phyloP scores from a whole-genome alignment of 2,329 filamentous ascomycete species.

The Aspergillus niger region DNA sequence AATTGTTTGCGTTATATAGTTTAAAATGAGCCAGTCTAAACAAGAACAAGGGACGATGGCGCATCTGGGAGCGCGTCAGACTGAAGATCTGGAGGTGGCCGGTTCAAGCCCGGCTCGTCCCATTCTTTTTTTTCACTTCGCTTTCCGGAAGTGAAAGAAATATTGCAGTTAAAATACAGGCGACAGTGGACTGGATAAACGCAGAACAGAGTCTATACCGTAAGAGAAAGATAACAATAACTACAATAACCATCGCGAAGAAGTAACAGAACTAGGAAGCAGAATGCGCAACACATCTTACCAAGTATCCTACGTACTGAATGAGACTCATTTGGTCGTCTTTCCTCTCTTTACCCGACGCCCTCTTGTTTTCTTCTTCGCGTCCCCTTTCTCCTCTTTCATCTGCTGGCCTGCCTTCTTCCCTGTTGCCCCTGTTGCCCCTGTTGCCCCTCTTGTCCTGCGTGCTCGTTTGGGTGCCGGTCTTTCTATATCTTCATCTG shows the following conservation, averaged over 20 bases:
- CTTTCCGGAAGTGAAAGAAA: too few relatives aligned
- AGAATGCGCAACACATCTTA: too few relatives aligned
- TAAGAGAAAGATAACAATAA: too few relatives aligned
- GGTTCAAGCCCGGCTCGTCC: conserved; percentile 10
- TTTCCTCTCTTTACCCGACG: not conserved
- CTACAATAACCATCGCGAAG: too few relatives aligned
- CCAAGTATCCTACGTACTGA: too few relatives aligned
- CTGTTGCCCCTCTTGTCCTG: not conserved
- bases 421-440: conserved; percentile 4
- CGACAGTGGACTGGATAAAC: too few relatives aligned
- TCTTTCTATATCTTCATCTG: not conserved
- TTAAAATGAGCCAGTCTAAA: too few relatives aligned
- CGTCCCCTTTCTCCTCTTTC: not conserved
- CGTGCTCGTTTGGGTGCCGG: not conserved
- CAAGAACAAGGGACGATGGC: conserved; percentile 6
- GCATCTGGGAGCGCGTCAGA: conserved; percentile 10
- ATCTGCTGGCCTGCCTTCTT: not conserved
- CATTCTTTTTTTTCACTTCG: not conserved
- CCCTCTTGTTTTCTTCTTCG: not conserved
- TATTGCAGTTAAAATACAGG: too few relatives aligned
- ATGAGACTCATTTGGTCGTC: not conserved
- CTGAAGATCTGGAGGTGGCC: conserved; percentile 10
- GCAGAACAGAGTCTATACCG: too few relatives aligned
- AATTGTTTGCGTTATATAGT: too few relatives aligned
- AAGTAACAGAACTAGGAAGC: too few relatives aligned